phyloP scores from a whole-genome alignment of 768 basidiomycete species.

The Tylopilus subfusipes region DNA sequence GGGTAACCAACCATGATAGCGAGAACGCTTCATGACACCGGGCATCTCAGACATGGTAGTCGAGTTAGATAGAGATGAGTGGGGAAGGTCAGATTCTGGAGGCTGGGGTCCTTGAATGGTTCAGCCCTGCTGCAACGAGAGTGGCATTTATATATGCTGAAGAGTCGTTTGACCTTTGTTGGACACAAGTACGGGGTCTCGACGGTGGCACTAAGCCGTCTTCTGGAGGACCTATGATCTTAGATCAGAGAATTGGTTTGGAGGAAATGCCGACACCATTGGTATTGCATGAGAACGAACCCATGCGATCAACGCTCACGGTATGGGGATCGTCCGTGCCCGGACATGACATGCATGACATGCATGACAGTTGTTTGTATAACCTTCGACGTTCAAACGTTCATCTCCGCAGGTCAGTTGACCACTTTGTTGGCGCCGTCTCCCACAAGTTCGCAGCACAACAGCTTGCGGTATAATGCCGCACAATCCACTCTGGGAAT shows the following conservation, averaged over 20 bases:
- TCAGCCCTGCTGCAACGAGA: not conserved
- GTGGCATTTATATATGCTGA: not conserved
- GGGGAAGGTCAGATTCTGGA: not conserved
- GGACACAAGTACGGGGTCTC: not conserved
- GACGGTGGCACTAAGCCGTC: not conserved
- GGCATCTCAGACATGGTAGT: not conserved
- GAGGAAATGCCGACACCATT: too few species aligned
- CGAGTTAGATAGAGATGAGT: not conserved
- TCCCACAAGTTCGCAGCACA: too few species aligned
- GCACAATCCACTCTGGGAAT: too few species aligned
- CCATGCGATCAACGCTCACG: not conserved
- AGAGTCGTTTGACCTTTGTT: not conserved
- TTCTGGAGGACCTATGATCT: not conserved
- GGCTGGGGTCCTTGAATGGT: not conserved
- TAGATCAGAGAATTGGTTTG: too few species aligned
- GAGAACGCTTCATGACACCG: not conserved
- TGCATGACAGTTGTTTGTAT: too few species aligned
- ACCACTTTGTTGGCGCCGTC: not conserved
- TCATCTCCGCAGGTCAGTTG: not conserved
- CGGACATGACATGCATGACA: too few species aligned
- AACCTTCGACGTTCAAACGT: not conserved
- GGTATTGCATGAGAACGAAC: too few species aligned
- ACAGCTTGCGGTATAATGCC: too few species aligned
- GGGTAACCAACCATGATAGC: constrained; percentile 3
- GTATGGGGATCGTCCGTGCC: too few species aligned